Conservation (phyloP, 768 basidiomycete species). For the Xerocomellus dryophilus region DNA sequence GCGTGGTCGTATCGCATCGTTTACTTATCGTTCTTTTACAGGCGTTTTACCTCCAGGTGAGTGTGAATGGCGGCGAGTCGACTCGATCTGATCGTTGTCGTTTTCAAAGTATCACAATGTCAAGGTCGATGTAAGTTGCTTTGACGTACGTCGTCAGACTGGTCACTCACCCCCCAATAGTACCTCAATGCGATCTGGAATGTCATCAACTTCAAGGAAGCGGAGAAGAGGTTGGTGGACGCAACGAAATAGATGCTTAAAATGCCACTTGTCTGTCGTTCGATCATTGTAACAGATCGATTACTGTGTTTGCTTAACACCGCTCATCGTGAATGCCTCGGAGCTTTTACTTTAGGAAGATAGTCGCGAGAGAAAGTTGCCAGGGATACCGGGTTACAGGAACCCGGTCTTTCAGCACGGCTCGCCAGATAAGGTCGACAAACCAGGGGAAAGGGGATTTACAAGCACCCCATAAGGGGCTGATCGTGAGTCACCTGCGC, state of each 20-base stretch:
- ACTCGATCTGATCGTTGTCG: constrained; percentile 13
- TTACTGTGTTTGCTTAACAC: background rate
- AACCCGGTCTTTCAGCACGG: no score
- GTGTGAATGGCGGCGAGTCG: background rate
- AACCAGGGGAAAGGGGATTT: background rate
- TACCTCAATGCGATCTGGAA: constrained; percentile 95
- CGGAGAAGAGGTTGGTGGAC: constrained; percentile 55
- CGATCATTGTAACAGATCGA: constrained; percentile 10
- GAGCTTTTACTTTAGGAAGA: background rate
- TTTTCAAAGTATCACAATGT: constrained; percentile 78
- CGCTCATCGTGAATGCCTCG: background rate
- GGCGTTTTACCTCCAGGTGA: constrained; percentile 61
- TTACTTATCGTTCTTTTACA: constrained; percentile 23
- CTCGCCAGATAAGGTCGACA: no score
- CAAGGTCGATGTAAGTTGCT: constrained; percentile 78
- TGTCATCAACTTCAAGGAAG: constrained; percentile 95
- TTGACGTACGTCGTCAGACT: background rate
- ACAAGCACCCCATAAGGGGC: background rate
- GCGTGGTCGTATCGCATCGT: constrained; percentile 8
- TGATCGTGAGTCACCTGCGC: background rate
- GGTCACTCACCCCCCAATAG: constrained; percentile 37
- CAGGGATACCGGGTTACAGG: no score
- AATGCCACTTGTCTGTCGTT: background rate
- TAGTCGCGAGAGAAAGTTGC: no score
- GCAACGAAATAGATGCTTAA: constrained; percentile 30